Percentiles rank a stretch among this genome's conserved stretches.
These are phyloP conservation scores for Penicillium coffeae DNA, from an alignment of 495 filamentous ascomycete species.

Conservation along the genomic window DNA sequence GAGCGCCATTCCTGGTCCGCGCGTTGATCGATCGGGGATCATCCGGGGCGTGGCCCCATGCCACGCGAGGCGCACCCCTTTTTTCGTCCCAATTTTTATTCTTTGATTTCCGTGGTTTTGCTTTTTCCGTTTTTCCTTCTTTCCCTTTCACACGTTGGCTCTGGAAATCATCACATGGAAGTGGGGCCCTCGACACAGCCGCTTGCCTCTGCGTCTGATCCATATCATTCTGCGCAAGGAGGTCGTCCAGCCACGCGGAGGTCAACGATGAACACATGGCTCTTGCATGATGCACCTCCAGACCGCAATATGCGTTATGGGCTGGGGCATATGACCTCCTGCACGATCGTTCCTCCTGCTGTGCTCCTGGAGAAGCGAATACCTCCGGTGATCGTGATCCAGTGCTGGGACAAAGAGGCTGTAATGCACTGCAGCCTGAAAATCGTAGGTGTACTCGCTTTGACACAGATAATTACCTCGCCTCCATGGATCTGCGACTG, in stretches of 20 bases:
- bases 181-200: conserved; percentile 1
- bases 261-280: conserved; percentile 28
- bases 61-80: conserved; percentile 18
- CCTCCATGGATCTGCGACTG: no score
- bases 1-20: conserved; percentile 7
- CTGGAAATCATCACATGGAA: conserved; percentile 1
- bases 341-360: no score
- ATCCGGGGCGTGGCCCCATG: conserved; percentile 22
- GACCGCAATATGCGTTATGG: not conserved
- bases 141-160: not conserved
- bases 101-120: not conserved
- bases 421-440: no score
- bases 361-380: no score
- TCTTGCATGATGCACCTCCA: conserved; percentile 18
- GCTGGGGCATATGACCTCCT: conserved; percentile 24
- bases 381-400: no score
- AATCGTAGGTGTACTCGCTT: no score
- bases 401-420: no score
- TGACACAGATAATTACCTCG: no score
- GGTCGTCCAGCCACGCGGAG: conserved; percentile 5
- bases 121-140: not conserved
- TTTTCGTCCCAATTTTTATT: conserved; percentile 8
- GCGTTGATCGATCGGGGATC: conserved; percentile 32
- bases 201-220: not conserved
- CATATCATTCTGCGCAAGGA: not conserved